Evolutionary conservation across 495 filamentous ascomycete species (phyloP).

Genomic region (Mycothermus thermophilus): DNA sequence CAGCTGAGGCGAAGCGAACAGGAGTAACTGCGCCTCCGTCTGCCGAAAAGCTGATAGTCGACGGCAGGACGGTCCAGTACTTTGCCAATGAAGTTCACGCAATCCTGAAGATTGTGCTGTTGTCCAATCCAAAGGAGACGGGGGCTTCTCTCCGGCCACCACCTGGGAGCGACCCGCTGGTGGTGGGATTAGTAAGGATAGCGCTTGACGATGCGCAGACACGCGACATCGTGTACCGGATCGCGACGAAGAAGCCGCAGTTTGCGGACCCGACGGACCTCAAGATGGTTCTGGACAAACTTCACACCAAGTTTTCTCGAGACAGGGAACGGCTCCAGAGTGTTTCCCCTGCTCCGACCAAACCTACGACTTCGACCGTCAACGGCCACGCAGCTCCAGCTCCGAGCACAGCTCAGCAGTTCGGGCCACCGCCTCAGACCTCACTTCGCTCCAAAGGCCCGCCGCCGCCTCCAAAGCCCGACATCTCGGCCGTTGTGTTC

Average conservation of each 20-base stretch:
- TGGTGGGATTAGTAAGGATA: slow-evolving; percentile 30
- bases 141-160: slow-evolving; percentile 27
- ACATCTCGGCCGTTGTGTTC: slow-evolving; percentile 63
- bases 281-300: slow-evolving; percentile 25
- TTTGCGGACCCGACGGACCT: slow-evolving; percentile 32
- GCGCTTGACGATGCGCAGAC: slow-evolving; percentile 26
- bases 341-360: slow-evolving; percentile 7
- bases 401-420: slow-evolving; percentile 14
- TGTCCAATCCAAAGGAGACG: slow-evolving; percentile 32
- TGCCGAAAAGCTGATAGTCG: slow-evolving; percentile 30
- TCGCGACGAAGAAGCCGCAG: slow-evolving; percentile 26
- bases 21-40: slow-evolving; percentile 27
- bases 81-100: slow-evolving; percentile 35
- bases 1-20: slow-evolving; percentile 37
- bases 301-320: slow-evolving; percentile 16
- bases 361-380: background rate
- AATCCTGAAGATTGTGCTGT: slow-evolving; percentile 33
- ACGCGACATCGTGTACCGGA: slow-evolving; percentile 26
- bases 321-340: slow-evolving; percentile 15
- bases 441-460: slow-evolving; percentile 40
- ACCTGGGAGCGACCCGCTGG: slow-evolving; percentile 26
- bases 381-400: slow-evolving; percentile 17
- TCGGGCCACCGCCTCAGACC: slow-evolving; percentile 24
- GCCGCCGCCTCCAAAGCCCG: slow-evolving; percentile 37
- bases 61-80: slow-evolving; percentile 31